Evolutionary conservation across 176 grass and related monocot species (phyloP), one percentile per base, ranked within the genome.

Genomic region (Typha latifolia): DNA sequence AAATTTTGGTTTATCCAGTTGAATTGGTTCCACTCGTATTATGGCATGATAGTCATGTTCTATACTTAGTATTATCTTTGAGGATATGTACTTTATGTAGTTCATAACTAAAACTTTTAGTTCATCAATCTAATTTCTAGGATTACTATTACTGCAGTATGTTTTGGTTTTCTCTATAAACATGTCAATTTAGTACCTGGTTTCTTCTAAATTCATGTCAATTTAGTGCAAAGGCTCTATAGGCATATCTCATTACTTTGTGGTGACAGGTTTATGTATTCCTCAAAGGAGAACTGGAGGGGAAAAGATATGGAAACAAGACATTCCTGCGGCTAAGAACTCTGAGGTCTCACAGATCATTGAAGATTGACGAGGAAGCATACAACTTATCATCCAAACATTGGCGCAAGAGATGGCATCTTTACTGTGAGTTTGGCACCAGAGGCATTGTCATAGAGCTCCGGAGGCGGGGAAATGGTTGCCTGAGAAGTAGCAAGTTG

Each of bases 401-500:
- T 69, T 96, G 93, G 93, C 75, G 76, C 62, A 86, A 82, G 78
- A 78, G 63, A 72, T 96, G 88, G 87, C 75, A 82, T 27, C 64
- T 91, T 11, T 96, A 82, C 43, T 96, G 88, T 77, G 93, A 96
- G 74, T 96, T 91, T 79, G 80, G 80, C 61, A 96, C 82, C 57
- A 80, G 68, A 71, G 93, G 85, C 32, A 68, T 96, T 62, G 34
- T 49, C 56, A 49, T 96, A 62, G 88, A 96, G 76, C 49, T 84
- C 22, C 82, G 85, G 23, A 62, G 78, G 20, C 66, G 50, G 16
- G 75, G 49, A 11, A 81, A 15, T 66, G 71, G 69, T 3, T 91
- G 88, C 77, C 80, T 96, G 53, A 77, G 78, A 19, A 81, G 78
- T 32, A 88, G 82, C 83, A 96, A 91, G 81, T 52, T 79, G 72